Conservation (phyloP, 306 rosid genomes). For the Trifolium fragiferum region DNA sequence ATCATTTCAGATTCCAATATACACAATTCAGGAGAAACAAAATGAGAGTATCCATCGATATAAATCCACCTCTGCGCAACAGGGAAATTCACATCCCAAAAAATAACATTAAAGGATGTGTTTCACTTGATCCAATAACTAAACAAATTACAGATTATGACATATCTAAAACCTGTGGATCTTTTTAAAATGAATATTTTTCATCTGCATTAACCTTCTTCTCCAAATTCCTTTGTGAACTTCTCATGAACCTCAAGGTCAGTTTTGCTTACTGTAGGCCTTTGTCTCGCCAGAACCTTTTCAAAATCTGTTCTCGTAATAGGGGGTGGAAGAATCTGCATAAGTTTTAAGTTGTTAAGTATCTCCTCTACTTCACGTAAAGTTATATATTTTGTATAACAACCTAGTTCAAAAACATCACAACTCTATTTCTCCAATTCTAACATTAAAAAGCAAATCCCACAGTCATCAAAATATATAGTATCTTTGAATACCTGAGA, state of each 20-base stretch:
- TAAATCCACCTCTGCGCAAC: constrained; percentile 57
- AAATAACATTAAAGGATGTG: constrained; percentile 45
- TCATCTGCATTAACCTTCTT: constrained; percentile 81
- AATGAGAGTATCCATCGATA: constrained; percentile 48
- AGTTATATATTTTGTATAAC: neutral
- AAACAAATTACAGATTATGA: constrained; percentile 52
- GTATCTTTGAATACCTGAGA: constrained; percentile 63
- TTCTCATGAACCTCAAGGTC: constrained; percentile 94
- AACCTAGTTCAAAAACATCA: constrained; percentile 5
- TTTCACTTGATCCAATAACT: constrained; percentile 52
- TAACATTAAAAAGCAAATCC: neutral
- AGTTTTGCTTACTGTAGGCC: constrained; percentile 94
- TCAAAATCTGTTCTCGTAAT: constrained; percentile 86
- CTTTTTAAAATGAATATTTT: constrained; percentile 43
- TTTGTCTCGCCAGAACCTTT: constrained; percentile 93
- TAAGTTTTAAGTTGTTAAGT: constrained; percentile 36
- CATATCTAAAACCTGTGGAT: constrained; percentile 44
- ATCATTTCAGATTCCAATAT: constrained; percentile 47
- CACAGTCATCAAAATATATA: constrained; percentile 17
- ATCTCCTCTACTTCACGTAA: constrained; percentile 21
- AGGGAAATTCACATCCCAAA: constrained; percentile 48
- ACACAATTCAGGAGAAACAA: constrained; percentile 60
- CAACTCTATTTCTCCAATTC: constrained; percentile 8
- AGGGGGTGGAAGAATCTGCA: constrained; percentile 98
- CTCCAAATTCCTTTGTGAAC: constrained; percentile 97